These are phyloP conservation scores for Penicillium desertorum DNA, from an alignment of 495 filamentous ascomycete genomes.

Conservation along the genomic window DNA sequence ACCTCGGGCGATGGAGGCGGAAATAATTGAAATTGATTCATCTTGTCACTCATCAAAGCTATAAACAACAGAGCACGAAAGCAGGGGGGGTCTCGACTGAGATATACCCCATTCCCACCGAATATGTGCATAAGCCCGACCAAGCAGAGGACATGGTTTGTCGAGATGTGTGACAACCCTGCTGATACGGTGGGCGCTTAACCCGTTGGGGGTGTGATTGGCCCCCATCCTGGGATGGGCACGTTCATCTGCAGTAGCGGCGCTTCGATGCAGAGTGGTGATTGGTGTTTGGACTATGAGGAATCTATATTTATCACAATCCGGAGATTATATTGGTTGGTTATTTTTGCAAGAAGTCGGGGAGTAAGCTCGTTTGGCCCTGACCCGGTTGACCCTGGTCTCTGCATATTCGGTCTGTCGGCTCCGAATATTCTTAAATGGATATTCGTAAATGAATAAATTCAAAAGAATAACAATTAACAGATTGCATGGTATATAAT, in stretches of 20 bases:
- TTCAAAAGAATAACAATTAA: neutral
- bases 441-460: neutral
- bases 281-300: slow-evolving; percentile 14
- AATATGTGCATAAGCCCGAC: slow-evolving; percentile 5
- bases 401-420: neutral
- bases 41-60: slow-evolving; percentile 14
- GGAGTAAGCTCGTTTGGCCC: slow-evolving; percentile 6
- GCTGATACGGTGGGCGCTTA: slow-evolving; percentile 30
- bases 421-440: neutral
- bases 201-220: slow-evolving; percentile 24
- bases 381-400: neutral
- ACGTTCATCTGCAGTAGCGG: slow-evolving; percentile 24
- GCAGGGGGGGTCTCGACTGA: slow-evolving; percentile 24
- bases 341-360: slow-evolving; percentile 8
- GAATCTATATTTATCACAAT: slow-evolving; percentile 10
- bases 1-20: slow-evolving; percentile 48
- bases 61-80: slow-evolving; percentile 11
- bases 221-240: slow-evolving; percentile 18
- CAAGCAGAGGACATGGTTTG: slow-evolving; percentile 12
- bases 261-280: slow-evolving; percentile 15
- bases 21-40: slow-evolving; percentile 56
- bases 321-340: neutral
- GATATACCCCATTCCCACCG: slow-evolving; percentile 26
- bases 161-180: slow-evolving; percentile 26
- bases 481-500: neutral